phyloP scores from a whole-genome alignment of 2,329 filamentous ascomycete genomes.

The Cercospora beticola region DNA sequence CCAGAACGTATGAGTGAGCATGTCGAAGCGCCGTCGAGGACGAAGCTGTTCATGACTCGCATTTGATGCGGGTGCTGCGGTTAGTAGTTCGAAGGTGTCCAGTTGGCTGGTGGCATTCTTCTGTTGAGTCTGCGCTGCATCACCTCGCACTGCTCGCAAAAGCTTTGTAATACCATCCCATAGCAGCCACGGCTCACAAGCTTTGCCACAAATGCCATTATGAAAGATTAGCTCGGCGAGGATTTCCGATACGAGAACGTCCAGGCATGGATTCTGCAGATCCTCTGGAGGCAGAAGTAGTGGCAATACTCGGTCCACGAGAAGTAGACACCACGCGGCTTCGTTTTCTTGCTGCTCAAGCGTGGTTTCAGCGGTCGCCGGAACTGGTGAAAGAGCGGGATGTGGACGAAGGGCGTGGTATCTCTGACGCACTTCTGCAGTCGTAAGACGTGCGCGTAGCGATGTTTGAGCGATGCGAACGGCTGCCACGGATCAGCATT shows the following conservation, averaged over 20 bases:
- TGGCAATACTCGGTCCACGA: constrained; percentile 79
- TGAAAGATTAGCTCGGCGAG: constrained; percentile 87
- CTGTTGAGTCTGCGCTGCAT: constrained; percentile 10
- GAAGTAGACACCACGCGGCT: constrained; percentile 76
- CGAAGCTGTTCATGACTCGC: constrained; percentile 2
- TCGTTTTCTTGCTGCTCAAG: constrained; percentile 73
- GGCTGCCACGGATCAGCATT: constrained; percentile 32
- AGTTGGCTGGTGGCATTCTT: constrained; percentile 40
- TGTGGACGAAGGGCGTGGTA: constrained; percentile 85
- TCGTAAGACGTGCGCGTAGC: constrained; percentile 4
- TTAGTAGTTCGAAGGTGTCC: constrained; percentile 58
- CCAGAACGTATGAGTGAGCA: constrained; percentile 22
- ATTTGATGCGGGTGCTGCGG: constrained; percentile 35
- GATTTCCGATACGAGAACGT: constrained; percentile 80
- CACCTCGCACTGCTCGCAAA: constrained; percentile 45
- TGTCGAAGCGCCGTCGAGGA: constrained; percentile 23
- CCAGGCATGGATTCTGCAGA: constrained; percentile 81
- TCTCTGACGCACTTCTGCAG: constrained; percentile 21
- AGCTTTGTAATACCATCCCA: constrained; percentile 81
- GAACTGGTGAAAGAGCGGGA: constrained; percentile 76
- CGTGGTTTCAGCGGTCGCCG: constrained; percentile 42
- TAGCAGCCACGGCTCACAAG: constrained; percentile 83
- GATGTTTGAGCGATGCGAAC: constrained; percentile 23
- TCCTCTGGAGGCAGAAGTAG: constrained; percentile 90
- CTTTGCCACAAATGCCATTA: constrained; percentile 74